Evolutionary conservation across 306 rosid genomes (phyloP), one percentile per base, ranked within the genome.

Genomic region (Lathyrus aphaca): DNA sequence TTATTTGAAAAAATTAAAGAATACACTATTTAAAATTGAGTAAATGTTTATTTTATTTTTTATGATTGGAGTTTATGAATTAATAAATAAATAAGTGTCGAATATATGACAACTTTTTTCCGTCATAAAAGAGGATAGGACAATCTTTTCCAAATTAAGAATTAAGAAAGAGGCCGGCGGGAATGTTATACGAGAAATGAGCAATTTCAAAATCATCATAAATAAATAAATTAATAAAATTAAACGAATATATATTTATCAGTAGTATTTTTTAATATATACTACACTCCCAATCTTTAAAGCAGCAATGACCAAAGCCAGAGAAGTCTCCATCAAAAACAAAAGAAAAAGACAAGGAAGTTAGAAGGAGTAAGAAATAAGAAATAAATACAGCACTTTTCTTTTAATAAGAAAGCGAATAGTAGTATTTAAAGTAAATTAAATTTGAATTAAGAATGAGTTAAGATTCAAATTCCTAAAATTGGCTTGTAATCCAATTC

Each of bases 151-250:
- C 39, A 35, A 32, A 32, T 32, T 5, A 32, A 55, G 42, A 25
- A 3, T 5, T 23, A 44, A 39, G 16, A 14, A 5, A 42, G 54
- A 53, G 50, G 64, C 82, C 74, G 85, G 87, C 83, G 85, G 82
- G 87, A 82, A 80, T 63, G 40, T 0, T n/a, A 50, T 29, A 64
- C 64, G 58, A 58, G 80, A 68, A 71, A 37, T 19, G 42, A 56
- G 16, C 12, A 45, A 8, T 45, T 15, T 45, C 51, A n/a, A 45
- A 45, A n/a, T 45, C 18, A n/a, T n/a, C 51, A 6, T 45, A 45
- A 43, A 43, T 43, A 13, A 39, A 39, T 39, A 8, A 25, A 25
- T 39, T 10, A 43, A 43, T 6, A 32, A 35, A 35, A 35, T 1
- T 1, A 7, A 35, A 0, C 8, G 5, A 35, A 35, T 30, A 30